Evolutionary conservation across 352 stramenopile genomes (phyloP).

Genomic region (Globisporangium sylvaticum): DNA sequence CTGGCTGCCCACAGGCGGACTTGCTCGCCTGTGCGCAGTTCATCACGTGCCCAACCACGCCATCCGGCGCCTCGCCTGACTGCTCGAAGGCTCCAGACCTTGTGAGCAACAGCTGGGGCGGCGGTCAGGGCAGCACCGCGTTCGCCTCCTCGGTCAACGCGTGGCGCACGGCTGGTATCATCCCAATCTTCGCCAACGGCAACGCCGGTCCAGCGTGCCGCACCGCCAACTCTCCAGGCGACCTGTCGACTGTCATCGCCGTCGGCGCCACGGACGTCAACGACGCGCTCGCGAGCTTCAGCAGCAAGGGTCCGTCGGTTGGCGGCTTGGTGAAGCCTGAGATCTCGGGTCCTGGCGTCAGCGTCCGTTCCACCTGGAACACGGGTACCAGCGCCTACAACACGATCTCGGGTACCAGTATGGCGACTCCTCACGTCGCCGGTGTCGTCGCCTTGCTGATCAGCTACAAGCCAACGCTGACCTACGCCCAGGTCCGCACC

Average conservation of each 20-base stretch:
- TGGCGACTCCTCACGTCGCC: conserved; percentile 22
- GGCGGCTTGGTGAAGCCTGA: conserved; percentile 7
- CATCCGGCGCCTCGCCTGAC: conserved; percentile 17
- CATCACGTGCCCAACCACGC: conserved; percentile 29
- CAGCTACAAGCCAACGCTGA: conserved; percentile 8
- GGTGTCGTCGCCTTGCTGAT: conserved; percentile 19
- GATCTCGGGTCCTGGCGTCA: conserved; percentile 4
- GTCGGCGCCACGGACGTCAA: conserved; percentile 22
- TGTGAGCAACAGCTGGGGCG: conserved; percentile 35
- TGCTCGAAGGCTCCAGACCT: conserved; percentile 33
- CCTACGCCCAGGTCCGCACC: background rate
- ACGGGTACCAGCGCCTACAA: background rate
- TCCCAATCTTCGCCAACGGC: conserved; percentile 28
- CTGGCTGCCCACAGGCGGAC: conserved; percentile 18
- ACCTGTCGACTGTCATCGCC: conserved; percentile 22
- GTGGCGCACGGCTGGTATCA: conserved; percentile 26
- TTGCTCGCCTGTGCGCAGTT: conserved; percentile 24
- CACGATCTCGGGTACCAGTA: conserved; percentile 16
- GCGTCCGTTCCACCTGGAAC: background rate
- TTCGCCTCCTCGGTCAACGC: conserved; percentile 19
- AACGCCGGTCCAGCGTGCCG: conserved; percentile 23
- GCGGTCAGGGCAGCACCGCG: conserved; percentile 13
- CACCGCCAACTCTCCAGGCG: conserved; percentile 21
- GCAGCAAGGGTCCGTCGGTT: conserved; percentile 22
- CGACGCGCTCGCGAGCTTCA: conserved; percentile 24